phyloP scores from a whole-genome alignment of 768 basidiomycete genomes.

The Agaricus sinodeliciosus region DNA sequence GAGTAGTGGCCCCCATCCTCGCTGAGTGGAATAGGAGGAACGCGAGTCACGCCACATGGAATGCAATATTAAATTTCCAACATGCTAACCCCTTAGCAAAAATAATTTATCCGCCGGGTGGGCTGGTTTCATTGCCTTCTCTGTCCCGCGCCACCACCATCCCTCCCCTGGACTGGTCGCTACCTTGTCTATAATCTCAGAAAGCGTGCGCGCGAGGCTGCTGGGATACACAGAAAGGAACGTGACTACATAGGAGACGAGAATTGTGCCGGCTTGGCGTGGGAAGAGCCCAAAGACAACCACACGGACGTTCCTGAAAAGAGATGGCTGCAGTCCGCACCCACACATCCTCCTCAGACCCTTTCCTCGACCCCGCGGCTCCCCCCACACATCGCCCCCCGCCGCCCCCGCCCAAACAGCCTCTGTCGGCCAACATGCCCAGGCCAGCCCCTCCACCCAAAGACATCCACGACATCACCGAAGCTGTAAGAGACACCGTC shows the following conservation, averaged over 20 bases:
- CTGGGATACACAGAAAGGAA: not conserved
- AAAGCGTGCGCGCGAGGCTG: not conserved
- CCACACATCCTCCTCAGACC: slow-evolving; percentile 42
- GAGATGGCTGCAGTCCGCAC: slow-evolving; percentile 28
- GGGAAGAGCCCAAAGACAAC: slow-evolving; percentile 19
- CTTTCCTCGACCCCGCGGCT: slow-evolving; percentile 37
- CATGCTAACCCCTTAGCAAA: slow-evolving; percentile 3
- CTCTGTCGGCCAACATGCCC: slow-evolving; percentile 7
- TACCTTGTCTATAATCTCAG: too few species aligned
- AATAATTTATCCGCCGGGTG: not conserved
- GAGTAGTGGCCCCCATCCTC: slow-evolving; percentile 20
- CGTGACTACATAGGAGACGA: not conserved
- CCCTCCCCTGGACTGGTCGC: not conserved
- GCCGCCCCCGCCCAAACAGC: slow-evolving; percentile 28
- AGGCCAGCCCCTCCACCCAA: slow-evolving; percentile 12
- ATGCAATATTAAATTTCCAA: too few species aligned
- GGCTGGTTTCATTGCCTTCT: not conserved
- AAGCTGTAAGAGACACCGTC: slow-evolving; percentile 67
- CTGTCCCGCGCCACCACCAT: not conserved
- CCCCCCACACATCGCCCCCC: slow-evolving; percentile 21
- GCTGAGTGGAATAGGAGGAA: slow-evolving; percentile 2
- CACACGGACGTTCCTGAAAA: slow-evolving; percentile 3
- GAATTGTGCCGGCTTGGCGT: slow-evolving; percentile 21
- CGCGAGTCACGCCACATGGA: slow-evolving; percentile 4
- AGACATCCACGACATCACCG: slow-evolving; percentile 35